phyloP scores from a whole-genome alignment of 306 rosid genomes.

The Parietaria judaica region DNA sequence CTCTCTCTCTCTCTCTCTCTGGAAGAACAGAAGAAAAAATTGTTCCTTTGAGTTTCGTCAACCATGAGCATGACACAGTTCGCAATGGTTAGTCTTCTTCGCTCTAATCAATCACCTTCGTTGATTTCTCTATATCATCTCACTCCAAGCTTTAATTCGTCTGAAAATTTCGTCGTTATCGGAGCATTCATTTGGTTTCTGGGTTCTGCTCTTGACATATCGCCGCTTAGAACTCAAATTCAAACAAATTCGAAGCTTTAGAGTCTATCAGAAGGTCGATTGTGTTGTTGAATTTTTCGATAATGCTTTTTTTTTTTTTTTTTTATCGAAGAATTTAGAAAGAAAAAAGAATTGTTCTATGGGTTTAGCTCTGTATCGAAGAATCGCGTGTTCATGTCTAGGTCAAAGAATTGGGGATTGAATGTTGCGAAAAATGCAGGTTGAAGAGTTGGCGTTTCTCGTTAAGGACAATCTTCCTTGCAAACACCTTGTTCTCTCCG shows the following conservation, averaged over 20 bases:
- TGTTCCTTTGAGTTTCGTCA: background rate
- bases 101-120: background rate
- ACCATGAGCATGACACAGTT: conserved; percentile 68
- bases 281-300: background rate
- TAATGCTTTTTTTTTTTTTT: background rate
- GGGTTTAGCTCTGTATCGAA: background rate
- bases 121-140: background rate
- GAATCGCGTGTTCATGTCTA: conserved; percentile 11
- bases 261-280: background rate
- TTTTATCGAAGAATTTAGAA: background rate
- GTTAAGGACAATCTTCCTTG: conserved; percentile 92
- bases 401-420: background rate
- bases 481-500: conserved; percentile 90
- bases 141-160: background rate
- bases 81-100: conserved; percentile 60
- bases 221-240: no score
- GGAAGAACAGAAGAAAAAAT: no score
- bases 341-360: background rate
- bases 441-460: conserved; percentile 93
- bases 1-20: conserved; percentile 4
- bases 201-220: conserved; percentile 2
- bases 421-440: conserved; percentile 33
- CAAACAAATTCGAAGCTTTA: background rate
- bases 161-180: background rate
- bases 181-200: conserved; percentile 8